Percentiles rank a stretch among this genome's conserved stretches.
Evolutionary conservation across 305 asterid genomes (phyloP).

Genomic region (Coffea humblotiana): DNA sequence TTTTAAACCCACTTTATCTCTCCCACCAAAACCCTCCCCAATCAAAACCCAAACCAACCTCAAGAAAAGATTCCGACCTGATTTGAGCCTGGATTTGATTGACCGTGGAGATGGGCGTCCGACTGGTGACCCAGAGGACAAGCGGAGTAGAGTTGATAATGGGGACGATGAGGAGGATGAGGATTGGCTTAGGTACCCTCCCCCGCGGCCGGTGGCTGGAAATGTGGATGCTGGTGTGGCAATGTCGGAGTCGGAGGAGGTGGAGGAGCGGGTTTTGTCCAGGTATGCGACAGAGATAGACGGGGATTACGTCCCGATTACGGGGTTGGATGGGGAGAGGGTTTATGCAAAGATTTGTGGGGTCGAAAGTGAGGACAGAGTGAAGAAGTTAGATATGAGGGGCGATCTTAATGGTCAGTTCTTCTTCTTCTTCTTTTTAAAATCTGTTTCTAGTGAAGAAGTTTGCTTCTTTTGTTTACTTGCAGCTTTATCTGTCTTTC

Average conservation of each 20-base stretch:
- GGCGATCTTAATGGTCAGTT: slow-evolving; percentile 49
- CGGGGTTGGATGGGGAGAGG: slow-evolving; percentile 94
- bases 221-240: slow-evolving; percentile 42
- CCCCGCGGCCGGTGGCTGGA: slow-evolving; percentile 28
- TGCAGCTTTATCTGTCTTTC: background rate
- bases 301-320: slow-evolving; percentile 83
- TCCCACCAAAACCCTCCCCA: slow-evolving; percentile 49
- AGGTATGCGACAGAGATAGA: slow-evolving; percentile 73
- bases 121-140: slow-evolving; percentile 22
- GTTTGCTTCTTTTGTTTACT: background rate
- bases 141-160: slow-evolving; percentile 43
- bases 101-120: background rate
- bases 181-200: slow-evolving; percentile 62
- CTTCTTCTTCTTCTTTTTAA: background rate
- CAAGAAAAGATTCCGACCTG: slow-evolving; percentile 58
- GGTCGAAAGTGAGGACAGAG: slow-evolving; percentile 41
- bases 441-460: background rate
- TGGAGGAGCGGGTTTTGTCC: slow-evolving; percentile 58
- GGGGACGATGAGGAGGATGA: slow-evolving; percentile 39
- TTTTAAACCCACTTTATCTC: slow-evolving; percentile 42
- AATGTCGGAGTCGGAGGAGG: slow-evolving; percentile 42
- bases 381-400: slow-evolving; percentile 43
- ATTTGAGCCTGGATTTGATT: slow-evolving; percentile 25
- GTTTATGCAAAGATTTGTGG: slow-evolving; percentile 79
- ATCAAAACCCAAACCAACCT: slow-evolving; percentile 24